Base-by-base conservation (phyloP, 306 rosid species). In the Hippophae rhamnoides region DNA sequence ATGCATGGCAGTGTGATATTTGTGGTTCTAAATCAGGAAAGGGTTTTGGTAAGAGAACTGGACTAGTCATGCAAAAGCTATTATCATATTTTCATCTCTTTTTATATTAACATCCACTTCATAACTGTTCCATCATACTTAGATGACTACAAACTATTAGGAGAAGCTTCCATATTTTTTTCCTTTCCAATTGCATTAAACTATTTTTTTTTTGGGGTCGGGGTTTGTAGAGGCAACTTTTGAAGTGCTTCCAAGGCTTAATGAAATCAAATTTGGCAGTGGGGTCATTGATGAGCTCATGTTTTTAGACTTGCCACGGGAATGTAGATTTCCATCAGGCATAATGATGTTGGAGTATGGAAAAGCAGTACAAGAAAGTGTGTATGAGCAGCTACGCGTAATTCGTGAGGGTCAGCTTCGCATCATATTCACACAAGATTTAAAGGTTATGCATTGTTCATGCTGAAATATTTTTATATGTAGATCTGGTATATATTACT, bases 391-490 rank as follows among this genome's bases (percentile, higher is more conserved):
- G 58, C 95, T 88, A 66, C 99, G 97, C 40, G 97, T 93, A 77
- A 86, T 86, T 72, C 99, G 94, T 7, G 99, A 88, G 81, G 99
- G 99, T 70, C 97, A 80, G 65, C 99, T 93, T 68, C 99, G 97
- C 13, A 77, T 93, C 27, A 57, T 88, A 60, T 93, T 88, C 67
- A 75, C 94, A 1, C 95, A 82, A 61, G 99, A 93, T 44, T 69
- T 93, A 53, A 93, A 93, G 99, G 99, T 89, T 25, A 43, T 51
- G 13, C 62, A 57, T 56, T 3, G 1, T 52, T 58, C 47, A 27
- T 54, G 45, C 54, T 47, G 10, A 43, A 54, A 5, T 41, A 41
- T 61, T 42, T 48, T 71, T 13, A n/a, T 18, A 63, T 69, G 6
- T 58, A 38, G 58, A 31, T 46, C 62, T 41, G n/a, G 47, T 1